These are phyloP conservation scores for Leishmania braziliensis DNA, from an alignment of 208 protist genomes.

Conservation along the genomic window DNA sequence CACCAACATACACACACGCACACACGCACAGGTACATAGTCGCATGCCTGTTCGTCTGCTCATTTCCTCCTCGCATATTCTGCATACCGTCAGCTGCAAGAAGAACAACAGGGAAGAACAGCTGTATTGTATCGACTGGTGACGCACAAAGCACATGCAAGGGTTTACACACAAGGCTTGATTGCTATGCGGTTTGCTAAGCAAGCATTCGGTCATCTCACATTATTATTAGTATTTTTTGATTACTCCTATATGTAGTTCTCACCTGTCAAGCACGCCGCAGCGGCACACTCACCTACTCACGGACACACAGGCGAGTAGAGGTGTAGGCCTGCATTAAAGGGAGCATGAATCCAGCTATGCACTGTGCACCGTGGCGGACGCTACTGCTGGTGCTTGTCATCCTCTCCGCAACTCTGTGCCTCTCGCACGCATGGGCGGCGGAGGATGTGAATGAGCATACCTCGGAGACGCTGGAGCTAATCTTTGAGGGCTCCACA, in stretches of 20 bases:
- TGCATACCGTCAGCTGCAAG: neutral
- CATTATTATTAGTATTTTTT: neutral
- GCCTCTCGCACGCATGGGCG: neutral
- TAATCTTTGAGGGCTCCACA: slow-evolving; percentile 25
- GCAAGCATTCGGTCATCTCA: neutral
- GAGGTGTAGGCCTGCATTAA: neutral
- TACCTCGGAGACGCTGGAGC: slow-evolving; percentile 20
- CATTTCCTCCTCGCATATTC: neutral
- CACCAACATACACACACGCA: slow-evolving; percentile 1
- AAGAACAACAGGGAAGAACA: neutral
- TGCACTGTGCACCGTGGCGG: neutral
- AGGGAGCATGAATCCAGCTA: neutral
- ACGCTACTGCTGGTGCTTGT: slow-evolving; percentile 5
- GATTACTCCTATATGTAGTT: neutral
- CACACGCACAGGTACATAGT: neutral
- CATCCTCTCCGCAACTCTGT: slow-evolving; percentile 4
- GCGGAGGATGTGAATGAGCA: slow-evolving; percentile 29
- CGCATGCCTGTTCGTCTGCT: neutral
- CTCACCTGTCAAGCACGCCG: neutral
- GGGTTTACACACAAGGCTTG: neutral
- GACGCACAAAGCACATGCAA: neutral
- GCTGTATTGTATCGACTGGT: neutral
- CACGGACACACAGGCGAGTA: neutral
- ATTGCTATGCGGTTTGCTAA: neutral
- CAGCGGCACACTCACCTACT: neutral